Conservation (phyloP, 176 grass and related monocot genomes). For the Avena atlantica region DNA sequence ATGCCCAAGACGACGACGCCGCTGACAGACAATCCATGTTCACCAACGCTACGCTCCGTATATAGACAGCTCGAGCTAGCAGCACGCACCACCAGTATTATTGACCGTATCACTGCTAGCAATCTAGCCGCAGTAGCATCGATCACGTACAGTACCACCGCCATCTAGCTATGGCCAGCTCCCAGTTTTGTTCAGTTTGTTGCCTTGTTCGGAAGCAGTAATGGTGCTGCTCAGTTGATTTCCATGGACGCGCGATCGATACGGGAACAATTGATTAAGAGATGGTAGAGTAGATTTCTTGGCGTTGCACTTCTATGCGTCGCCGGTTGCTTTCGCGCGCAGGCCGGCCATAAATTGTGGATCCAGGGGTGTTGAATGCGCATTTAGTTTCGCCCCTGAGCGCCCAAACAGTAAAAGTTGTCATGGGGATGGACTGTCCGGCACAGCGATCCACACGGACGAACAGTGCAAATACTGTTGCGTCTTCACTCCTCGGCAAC, state of each 20-base stretch:
- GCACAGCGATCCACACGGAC: background rate
- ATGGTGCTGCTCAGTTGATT: background rate
- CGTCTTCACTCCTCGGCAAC: background rate
- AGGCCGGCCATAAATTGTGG: background rate
- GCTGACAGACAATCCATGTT: conserved; percentile 13
- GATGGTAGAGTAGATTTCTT: too few relatives aligned
- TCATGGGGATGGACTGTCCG: conserved; percentile 33
- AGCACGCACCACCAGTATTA: background rate
- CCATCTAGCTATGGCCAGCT: background rate
- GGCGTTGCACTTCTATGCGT: background rate
- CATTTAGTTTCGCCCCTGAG: conserved; percentile 39
- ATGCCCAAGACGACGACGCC: background rate
- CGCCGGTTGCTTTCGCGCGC: conserved; percentile 8
- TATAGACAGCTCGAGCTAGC: background rate
- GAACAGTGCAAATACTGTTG: background rate
- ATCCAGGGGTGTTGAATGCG: conserved; percentile 48
- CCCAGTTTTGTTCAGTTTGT: background rate
- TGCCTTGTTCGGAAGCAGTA: background rate
- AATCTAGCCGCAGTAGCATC: background rate
- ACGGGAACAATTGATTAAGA: background rate
- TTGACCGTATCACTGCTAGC: background rate
- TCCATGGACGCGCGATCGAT: background rate
- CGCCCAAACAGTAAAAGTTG: conserved; percentile 31
- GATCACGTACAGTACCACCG: background rate
- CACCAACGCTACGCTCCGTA: background rate